Conservation (phyloP, 2,329 filamentous ascomycete species). For the Ophiostoma sp. region DNA sequence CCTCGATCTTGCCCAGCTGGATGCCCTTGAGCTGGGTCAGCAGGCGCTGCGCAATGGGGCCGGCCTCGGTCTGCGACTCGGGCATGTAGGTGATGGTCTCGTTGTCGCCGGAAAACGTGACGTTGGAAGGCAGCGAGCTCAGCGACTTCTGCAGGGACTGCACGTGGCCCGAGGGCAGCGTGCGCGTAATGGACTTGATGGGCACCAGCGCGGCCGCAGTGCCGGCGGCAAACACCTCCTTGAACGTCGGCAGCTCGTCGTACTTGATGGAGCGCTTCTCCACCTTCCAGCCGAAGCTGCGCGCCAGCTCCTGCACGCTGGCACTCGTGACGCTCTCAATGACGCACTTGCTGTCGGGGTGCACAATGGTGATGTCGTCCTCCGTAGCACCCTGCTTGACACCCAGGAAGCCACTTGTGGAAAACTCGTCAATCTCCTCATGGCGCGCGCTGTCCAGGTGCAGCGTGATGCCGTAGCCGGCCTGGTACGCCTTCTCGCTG, state of each 20-base stretch:
- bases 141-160: conserved; percentile 34
- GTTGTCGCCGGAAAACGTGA: conserved; percentile 37
- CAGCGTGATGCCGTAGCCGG: conserved; percentile 89
- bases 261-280: conserved; percentile 70
- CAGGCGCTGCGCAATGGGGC: conserved; percentile 66
- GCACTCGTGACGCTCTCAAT: conserved; percentile 83
- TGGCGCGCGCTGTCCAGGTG: conserved; percentile 83
- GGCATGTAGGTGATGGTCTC: conserved; percentile 55
- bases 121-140: conserved; percentile 33
- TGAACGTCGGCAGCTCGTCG: conserved; percentile 48
- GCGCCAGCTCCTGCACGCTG: conserved; percentile 69
- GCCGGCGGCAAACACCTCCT: conserved; percentile 86
- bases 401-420: conserved; percentile 88
- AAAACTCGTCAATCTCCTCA: conserved; percentile 90
- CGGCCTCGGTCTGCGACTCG: conserved; percentile 59
- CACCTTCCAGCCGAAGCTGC: conserved; percentile 75
- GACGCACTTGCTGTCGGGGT: conserved; percentile 82
- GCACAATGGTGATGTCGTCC: conserved; percentile 61
- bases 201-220: conserved; percentile 89
- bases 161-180: conserved; percentile 37
- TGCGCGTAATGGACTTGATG: conserved; percentile 81
- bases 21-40: conserved; percentile 75
- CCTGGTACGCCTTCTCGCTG: conserved; percentile 71
- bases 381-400: conserved; percentile 52
- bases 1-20: conserved; percentile 72